Percentiles rank a stretch among this genome's conserved stretches.
phyloP scores from a whole-genome alignment of 192 early-diverging fungal genomes.

The Funneliformis geosporum region DNA sequence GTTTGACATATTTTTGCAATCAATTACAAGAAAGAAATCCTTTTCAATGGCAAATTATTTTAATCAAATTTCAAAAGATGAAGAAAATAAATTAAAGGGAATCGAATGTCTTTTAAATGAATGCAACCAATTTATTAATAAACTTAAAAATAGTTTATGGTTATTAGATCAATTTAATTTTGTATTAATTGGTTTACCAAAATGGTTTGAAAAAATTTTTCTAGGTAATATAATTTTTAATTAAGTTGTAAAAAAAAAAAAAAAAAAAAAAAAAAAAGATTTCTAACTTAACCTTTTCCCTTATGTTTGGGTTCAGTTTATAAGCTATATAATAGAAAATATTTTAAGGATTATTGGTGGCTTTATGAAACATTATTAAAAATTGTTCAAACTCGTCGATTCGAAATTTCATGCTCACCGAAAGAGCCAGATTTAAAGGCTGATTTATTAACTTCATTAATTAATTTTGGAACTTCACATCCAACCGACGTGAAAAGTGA shows the following conservation, averaged over 20 bases:
- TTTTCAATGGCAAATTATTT: background rate
- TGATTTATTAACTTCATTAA: background rate
- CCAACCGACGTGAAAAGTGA: background rate
- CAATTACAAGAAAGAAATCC: background rate
- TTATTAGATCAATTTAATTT: background rate
- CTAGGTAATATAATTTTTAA: background rate
- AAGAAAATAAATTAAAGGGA: background rate
- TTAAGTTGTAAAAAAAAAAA: no score
- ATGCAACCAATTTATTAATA: background rate
- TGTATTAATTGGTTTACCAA: background rate
- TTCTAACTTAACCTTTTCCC: background rate
- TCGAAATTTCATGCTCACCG: background rate
- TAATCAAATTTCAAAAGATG: background rate
- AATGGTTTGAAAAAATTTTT: background rate
- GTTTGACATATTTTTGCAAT: background rate
- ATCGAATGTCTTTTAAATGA: background rate
- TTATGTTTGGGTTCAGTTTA: background rate
- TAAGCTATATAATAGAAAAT: background rate
- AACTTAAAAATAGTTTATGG: background rate
- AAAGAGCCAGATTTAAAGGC: background rate
- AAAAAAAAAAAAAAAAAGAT: no score
- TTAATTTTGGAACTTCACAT: background rate
- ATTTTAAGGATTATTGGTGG: background rate
- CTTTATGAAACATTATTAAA: background rate
- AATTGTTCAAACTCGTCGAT: background rate